Evolutionary conservation across 495 filamentous ascomycete genomes (phyloP), one percentile per base, ranked within the genome.

Genomic region (Aspergillus mulundensis): DNA sequence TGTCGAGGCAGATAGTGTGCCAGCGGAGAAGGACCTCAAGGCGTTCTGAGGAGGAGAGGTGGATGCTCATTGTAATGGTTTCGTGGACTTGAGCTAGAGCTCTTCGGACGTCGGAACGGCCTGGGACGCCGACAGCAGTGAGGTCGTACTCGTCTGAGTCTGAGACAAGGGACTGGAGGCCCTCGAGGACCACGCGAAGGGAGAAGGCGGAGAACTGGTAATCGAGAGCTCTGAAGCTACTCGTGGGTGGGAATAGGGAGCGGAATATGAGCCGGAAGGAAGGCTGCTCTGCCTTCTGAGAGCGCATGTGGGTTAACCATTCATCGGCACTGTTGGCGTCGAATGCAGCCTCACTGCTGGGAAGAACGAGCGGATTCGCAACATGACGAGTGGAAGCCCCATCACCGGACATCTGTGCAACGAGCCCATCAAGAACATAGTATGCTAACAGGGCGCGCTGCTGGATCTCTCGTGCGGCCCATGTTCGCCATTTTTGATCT

Each of bases 1-100:
- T 71, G 60, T 78, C 72, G 5, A 80, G 68, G 41, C 74, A 77
- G 19, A 77, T 68, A 0, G 77, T 70, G 47, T 80, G 77, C 75
- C 77, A 80, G n/a, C 77, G 70, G 3, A 80, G 57, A 3, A 80
- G 66, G 0, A 74, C 63, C 40, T 78, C 75, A 0, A 76, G 64
- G 46, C 71, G 46, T 54, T 80, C 75, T 0, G 68, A 61, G 0
- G 67, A 59, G 2, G 70, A 71, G 28, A 77, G 69, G 47, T 71
- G 64, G 12, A 71, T 66, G 60, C 66, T 71, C 65, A 69, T 68
- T 0, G 68, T 61, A 12, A 77, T 76, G 5, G 66, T 70, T 21
- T 75, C 68, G 44, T 76, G 67, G 5, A 80, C 62, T 47, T 72
- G 73, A n/a, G 66, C 69, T 10, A 80, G 60, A 10, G 74, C 77